Conservation (phyloP, 1,284 basidiomycete genomes). For the Volvariella volvacea region DNA sequence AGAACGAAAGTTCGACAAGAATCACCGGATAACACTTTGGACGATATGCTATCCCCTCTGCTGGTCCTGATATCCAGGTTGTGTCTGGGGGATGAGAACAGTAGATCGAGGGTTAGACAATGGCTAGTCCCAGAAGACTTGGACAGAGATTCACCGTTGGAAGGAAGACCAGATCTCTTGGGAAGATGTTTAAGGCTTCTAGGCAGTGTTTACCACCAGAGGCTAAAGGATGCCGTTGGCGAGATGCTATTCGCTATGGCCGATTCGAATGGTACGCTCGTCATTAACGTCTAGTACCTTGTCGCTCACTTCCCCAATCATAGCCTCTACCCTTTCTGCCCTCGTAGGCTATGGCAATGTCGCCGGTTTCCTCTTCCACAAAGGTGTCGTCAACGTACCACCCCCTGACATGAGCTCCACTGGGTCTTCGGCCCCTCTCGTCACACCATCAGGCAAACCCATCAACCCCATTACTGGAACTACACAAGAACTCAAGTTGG, state of each 20-base stretch:
- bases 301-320: constrained; percentile 3
- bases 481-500: constrained; percentile 30
- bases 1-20: constrained; percentile 43
- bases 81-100: constrained; percentile 54
- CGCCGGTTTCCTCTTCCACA: constrained; percentile 86
- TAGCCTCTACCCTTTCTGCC: constrained; percentile 62
- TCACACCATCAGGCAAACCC: constrained; percentile 35
- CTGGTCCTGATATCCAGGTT: constrained; percentile 67
- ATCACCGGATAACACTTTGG: constrained; percentile 46
- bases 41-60: constrained; percentile 74
- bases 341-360: constrained; percentile 90
- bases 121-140: constrained; percentile 70
- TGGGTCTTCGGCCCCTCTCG: constrained; percentile 18
- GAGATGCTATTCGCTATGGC: constrained; percentile 82
- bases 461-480: constrained; percentile 82
- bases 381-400: constrained; percentile 67
- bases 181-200: constrained; percentile 80
- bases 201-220: constrained; percentile 61
- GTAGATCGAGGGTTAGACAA: constrained; percentile 49
- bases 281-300: neutral
- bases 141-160: constrained; percentile 72
- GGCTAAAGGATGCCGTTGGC: constrained; percentile 71
- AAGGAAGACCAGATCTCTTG: constrained; percentile 63
- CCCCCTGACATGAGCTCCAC: constrained; percentile 32
- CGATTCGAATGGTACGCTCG: constrained; percentile 62